Percentiles rank a stretch among this genome's conserved stretches.
These are phyloP conservation scores for Quercus wislizeni DNA, from an alignment of 306 rosid species.

Conservation along the genomic window DNA sequence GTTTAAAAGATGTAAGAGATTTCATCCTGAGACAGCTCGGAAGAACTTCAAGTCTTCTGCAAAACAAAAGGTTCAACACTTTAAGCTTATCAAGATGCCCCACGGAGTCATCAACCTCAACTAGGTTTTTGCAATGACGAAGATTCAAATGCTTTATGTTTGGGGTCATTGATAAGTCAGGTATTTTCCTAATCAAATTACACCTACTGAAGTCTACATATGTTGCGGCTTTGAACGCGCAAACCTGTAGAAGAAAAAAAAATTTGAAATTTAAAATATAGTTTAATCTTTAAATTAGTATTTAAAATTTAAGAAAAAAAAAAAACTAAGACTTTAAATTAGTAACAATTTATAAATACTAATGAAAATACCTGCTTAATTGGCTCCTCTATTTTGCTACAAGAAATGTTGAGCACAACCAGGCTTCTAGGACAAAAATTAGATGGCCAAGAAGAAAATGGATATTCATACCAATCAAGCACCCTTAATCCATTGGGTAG, in stretches of 20 bases:
- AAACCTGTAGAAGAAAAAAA: too few relatives aligned
- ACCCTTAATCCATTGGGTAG: conserved; percentile 26
- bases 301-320: too few relatives aligned
- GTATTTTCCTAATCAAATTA: not conserved
- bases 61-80: accelerated
- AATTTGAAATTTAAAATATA: too few relatives aligned
- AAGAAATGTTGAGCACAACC: conserved; percentile 22
- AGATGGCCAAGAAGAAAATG: conserved; percentile 18
- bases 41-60: not conserved
- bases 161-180: not conserved
- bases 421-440: conserved; percentile 33
- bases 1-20: too few relatives aligned
- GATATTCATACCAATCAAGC: conserved; percentile 38
- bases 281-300: too few relatives aligned
- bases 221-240: not conserved
- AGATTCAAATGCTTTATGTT: not conserved
- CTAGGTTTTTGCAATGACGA: not conserved
- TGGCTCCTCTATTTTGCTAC: conserved; percentile 27
- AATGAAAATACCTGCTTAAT: conserved; percentile 23
- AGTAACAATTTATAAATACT: not conserved
- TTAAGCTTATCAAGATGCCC: not conserved
- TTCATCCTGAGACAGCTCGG: too few relatives aligned
- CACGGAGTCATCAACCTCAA: not conserved
- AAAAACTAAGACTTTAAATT: too few relatives aligned
- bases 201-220: not conserved